Evolutionary conservation across 2,329 filamentous ascomycete species (phyloP).

Genomic region (Fragosphaeria purpurea): DNA sequence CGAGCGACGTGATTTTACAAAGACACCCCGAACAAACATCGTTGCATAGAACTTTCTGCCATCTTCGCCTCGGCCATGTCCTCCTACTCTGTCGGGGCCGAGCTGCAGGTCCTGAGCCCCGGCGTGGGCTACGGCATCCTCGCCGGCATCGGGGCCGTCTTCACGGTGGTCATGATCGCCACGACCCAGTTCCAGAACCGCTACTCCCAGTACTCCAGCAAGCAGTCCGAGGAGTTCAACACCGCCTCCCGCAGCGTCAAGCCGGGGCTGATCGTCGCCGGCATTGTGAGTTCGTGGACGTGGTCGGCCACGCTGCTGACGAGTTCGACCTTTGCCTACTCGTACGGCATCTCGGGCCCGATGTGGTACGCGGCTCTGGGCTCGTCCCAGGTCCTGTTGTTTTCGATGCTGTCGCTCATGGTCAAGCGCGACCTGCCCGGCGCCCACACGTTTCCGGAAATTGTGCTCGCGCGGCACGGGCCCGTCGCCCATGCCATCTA

Average conservation of each 20-base stretch:
- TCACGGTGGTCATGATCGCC: constrained; percentile 30
- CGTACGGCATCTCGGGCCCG: constrained; percentile 29
- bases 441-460: constrained; percentile 33
- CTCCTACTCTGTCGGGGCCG: constrained; percentile 1
- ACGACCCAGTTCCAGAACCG: constrained; percentile 27
- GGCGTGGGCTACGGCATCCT: constrained; percentile 39
- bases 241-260: constrained; percentile 33
- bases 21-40: too few species aligned
- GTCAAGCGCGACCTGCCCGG: constrained; percentile 30
- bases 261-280: constrained; percentile 34
- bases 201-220: constrained; percentile 27
- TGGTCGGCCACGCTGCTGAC: constrained; percentile 35
- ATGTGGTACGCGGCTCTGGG: constrained; percentile 33
- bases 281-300: constrained; percentile 39
- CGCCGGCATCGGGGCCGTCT: constrained; percentile 37
- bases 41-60: too few species aligned
- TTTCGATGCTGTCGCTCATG: constrained; percentile 30
- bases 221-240: constrained; percentile 35
- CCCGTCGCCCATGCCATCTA: constrained; percentile 27
- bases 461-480: constrained; percentile 28
- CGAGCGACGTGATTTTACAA: too few species aligned
- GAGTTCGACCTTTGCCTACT: constrained; percentile 28
- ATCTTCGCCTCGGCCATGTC: not conserved
- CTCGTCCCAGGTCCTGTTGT: constrained; percentile 30
- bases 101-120: constrained; percentile 14